Evolutionary conservation across 768 basidiomycete genomes (phyloP), one percentile per base, ranked within the genome.

Genomic region (Favolaschia claudopus): DNA sequence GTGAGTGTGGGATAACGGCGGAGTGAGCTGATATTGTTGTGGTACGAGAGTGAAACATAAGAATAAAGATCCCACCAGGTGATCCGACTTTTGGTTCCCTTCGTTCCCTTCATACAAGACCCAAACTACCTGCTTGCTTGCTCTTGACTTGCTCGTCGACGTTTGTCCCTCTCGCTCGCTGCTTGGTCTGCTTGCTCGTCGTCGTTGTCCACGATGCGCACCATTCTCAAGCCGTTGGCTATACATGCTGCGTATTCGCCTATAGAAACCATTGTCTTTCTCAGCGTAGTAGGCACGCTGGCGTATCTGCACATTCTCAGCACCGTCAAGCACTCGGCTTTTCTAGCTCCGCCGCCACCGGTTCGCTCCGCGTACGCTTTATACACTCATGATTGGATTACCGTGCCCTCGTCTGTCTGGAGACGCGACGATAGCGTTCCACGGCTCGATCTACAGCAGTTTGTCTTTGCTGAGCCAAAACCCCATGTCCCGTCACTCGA

Each of bases 281-380:
- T 93, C 79, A 93, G 89, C 73, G 86, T 95, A 68, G 73, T 96
- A 58, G 91, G 92, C 20, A 99, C 97, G 1, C 84, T 99, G 48
- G 91, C 93, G 43, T 99, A 99, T 75, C 97, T 99, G 73, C 95
- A 96, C 69, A 83, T 97, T 65, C 85, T 99, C 59, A 86, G 86
- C 54, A 91, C 92, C 49, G 91, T 99, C 70, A 95, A 96, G 68
- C 88, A 95, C 68, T 93, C 91, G 0, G 82, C 91, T 22, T 89
- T 95, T 74, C 84, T 95, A 52, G 86, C 86, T 1, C 79, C 89
- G 1, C 69, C 80, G 15, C 62, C 81, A 5, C 79, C 82, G 0
- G 72, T 88, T 24, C 77, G 82, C 4, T 80, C 92, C 0, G 75
- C 87, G 3, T 80, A 89, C 70, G 85, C 84, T 0, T 69, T 85